These are phyloP conservation scores for Heracleum sosnowskyi DNA, from an alignment of 129 eudicot species.

Conservation along the genomic window DNA sequence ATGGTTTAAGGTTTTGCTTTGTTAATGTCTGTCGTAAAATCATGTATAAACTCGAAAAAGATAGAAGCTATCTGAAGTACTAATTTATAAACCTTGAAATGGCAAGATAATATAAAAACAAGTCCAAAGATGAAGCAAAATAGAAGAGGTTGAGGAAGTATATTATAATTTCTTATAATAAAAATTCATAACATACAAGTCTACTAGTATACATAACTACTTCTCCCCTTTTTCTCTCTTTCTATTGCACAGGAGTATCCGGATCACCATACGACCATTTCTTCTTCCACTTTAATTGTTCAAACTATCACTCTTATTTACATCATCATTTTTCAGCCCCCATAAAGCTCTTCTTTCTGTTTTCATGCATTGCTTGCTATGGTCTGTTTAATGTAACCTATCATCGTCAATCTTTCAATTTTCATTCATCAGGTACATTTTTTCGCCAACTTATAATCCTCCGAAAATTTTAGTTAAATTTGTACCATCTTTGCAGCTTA, in stretches of 20 bases:
- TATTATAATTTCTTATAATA: not conserved
- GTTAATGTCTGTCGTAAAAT: not conserved
- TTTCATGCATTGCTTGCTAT: not conserved
- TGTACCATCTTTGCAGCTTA: not conserved
- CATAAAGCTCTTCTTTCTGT: conserved; percentile 5
- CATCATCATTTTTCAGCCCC: not conserved
- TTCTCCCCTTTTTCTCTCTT: not conserved
- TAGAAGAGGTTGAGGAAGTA: too few species aligned
- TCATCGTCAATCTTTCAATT: not conserved
- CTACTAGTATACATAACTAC: not conserved
- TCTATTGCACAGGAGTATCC: conserved; percentile 4
- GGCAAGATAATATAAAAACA: too few species aligned
- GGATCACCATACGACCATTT: conserved; percentile 40
- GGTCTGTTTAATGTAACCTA: not conserved
- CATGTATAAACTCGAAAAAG: too few species aligned
- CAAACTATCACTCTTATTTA: not conserved
- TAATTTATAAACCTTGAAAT: too few species aligned
- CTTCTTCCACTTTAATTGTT: conserved; percentile 12
- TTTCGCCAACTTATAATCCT: not conserved
- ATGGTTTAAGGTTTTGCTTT: too few species aligned
- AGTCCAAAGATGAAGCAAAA: too few species aligned
- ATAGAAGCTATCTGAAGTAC: too few species aligned
- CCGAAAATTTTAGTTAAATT: not conserved
- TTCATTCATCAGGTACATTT: not conserved
- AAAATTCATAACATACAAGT: not conserved